These are phyloP conservation scores for Kitagawia praeruptora DNA, from an alignment of 129 eudicot species.

Conservation along the genomic window DNA sequence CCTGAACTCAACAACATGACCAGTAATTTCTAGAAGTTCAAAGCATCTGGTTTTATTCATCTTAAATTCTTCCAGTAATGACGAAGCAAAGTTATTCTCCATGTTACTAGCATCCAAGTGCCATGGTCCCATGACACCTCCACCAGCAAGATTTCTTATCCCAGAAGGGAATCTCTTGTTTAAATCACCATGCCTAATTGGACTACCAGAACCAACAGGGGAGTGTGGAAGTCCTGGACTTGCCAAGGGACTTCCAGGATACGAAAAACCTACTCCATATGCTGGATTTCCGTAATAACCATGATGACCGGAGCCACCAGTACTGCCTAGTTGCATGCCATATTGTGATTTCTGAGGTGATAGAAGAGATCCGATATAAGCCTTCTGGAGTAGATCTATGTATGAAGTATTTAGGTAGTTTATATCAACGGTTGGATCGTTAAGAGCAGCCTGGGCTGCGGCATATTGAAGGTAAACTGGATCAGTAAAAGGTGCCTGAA, in stretches of 20 bases:
- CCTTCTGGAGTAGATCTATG: slow-evolving; percentile 74
- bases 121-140: slow-evolving; percentile 71
- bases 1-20: slow-evolving; percentile 99
- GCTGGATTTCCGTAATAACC: slow-evolving; percentile 79
- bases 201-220: slow-evolving; percentile 82
- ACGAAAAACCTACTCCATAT: slow-evolving; percentile 76
- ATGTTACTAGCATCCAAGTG: slow-evolving; percentile 49
- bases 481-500: slow-evolving; percentile 53
- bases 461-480: slow-evolving; percentile 80
- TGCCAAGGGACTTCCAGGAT: slow-evolving; percentile 85
- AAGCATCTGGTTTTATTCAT: slow-evolving; percentile 84
- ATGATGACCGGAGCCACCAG: slow-evolving; percentile 55
- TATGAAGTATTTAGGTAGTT: slow-evolving; percentile 50
- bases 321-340: slow-evolving; percentile 47
- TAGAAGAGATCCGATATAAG: slow-evolving; percentile 57
- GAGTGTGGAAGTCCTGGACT: slow-evolving; percentile 66
- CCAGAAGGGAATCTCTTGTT: slow-evolving; percentile 53
- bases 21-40: slow-evolving; percentile 78
- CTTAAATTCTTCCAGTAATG: slow-evolving; percentile 89
- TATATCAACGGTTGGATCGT: slow-evolving; percentile 53
- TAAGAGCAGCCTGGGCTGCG: slow-evolving; percentile 62
- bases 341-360: slow-evolving; percentile 82
- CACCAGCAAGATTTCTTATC: slow-evolving; percentile 60
- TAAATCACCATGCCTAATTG: slow-evolving; percentile 69
- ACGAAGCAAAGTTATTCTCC: slow-evolving; percentile 59